phyloP scores from a whole-genome alignment of 2,329 filamentous ascomycete genomes.

The Hymenoscyphus infarciens region DNA sequence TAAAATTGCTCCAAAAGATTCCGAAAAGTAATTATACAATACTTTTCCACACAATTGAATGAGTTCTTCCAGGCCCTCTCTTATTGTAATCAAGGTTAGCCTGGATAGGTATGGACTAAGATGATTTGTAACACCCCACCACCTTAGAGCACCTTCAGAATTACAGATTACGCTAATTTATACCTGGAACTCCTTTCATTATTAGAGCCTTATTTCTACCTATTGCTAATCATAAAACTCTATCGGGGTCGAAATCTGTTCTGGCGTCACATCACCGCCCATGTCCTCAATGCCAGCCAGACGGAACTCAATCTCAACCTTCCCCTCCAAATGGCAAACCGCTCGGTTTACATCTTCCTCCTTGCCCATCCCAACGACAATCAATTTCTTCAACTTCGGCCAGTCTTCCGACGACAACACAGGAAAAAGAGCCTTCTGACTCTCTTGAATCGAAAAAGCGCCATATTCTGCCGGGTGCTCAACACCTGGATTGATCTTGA shows the following conservation, averaged over 20 bases:
- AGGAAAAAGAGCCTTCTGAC: constrained; percentile 6
- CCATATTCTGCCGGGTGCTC: constrained; percentile 5
- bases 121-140: too few relatives aligned
- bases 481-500: constrained; percentile 4
- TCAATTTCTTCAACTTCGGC: constrained; percentile 5
- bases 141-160: too few relatives aligned
- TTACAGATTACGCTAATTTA: too few relatives aligned
- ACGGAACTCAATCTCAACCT: constrained; percentile 2
- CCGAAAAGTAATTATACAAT: too few relatives aligned
- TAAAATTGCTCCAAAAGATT: too few relatives aligned
- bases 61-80: too few relatives aligned
- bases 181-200: too few relatives aligned
- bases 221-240: constrained; percentile 4
- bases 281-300: neutral
- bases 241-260: constrained; percentile 3
- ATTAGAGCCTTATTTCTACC: too few relatives aligned
- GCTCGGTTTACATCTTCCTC: neutral
- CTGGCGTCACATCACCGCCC: constrained; percentile 6
- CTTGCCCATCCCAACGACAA: constrained; percentile 5
- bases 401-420: constrained; percentile 4
- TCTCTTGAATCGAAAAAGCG: constrained; percentile 7
- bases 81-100: too few relatives aligned
- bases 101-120: too few relatives aligned
- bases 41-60: too few relatives aligned
- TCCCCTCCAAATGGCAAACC: neutral